These are phyloP conservation scores for Multifurca ochricompacta DNA, from an alignment of 768 basidiomycete species.

Conservation along the genomic window DNA sequence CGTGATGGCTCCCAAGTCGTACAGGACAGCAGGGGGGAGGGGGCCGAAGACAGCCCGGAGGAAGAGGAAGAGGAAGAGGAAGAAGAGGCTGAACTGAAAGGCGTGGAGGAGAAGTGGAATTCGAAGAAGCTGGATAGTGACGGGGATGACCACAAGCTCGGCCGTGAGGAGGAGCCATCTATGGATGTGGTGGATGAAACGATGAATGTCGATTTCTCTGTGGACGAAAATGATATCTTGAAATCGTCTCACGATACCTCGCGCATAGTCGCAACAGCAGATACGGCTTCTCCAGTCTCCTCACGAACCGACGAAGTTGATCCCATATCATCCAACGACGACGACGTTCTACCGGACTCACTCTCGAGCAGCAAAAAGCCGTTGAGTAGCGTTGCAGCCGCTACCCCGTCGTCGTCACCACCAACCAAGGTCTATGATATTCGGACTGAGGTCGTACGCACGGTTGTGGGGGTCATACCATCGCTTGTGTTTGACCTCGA, in stretches of 20 bases:
- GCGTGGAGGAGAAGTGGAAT: slow-evolving; percentile 14
- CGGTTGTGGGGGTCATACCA: background rate
- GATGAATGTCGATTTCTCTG: slow-evolving; percentile 14
- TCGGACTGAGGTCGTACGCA: slow-evolving; percentile 17
- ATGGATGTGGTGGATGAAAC: slow-evolving; percentile 18
- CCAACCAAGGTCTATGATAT: background rate
- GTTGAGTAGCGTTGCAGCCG: background rate
- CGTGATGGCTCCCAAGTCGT: slow-evolving; percentile 36
- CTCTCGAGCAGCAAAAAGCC: background rate
- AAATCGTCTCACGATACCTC: slow-evolving; percentile 1
- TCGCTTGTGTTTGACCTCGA: slow-evolving; percentile 7
- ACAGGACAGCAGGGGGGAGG: slow-evolving; percentile 19
- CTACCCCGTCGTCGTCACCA: background rate
- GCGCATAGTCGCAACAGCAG: background rate
- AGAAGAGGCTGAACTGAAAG: slow-evolving; percentile 21
- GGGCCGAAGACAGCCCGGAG: slow-evolving; percentile 11
- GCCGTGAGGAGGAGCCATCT: background rate
- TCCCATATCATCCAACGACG: background rate
- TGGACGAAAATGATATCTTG: slow-evolving; percentile 10
- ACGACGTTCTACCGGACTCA: background rate
- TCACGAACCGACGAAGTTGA: background rate
- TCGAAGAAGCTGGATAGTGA: background rate
- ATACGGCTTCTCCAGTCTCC: background rate
- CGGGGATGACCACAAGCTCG: background rate
- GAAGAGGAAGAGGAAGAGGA: no score